phyloP scores from a whole-genome alignment of 352 stramenopile genomes.

The Elongisporangium senticosum region DNA sequence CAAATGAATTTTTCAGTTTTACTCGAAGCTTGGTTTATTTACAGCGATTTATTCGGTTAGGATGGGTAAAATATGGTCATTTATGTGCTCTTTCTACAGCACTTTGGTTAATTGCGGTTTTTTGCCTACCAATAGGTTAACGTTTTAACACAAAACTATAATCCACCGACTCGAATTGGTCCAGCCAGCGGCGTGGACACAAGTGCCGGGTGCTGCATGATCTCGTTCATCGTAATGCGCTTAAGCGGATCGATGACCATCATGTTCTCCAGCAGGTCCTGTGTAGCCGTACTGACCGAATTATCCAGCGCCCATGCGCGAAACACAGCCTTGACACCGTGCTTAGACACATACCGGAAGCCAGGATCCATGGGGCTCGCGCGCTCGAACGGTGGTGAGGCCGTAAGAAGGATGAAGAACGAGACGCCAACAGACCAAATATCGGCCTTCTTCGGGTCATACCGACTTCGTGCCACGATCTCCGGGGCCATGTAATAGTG shows the following conservation, averaged over 20 bases:
- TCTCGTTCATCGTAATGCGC: constrained; percentile 57
- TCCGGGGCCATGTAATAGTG: constrained; percentile 98
- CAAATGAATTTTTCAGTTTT: background rate
- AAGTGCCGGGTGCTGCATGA: constrained; percentile 60
- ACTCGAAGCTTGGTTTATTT: background rate
- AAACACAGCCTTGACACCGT: constrained; percentile 71
- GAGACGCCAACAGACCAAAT: constrained; percentile 91
- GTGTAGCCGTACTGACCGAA: constrained; percentile 37
- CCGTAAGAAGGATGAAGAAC: constrained; percentile 93
- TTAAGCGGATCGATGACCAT: constrained; percentile 47
- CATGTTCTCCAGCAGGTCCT: constrained; percentile 76
- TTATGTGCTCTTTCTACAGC: no score
- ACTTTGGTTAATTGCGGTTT: background rate
- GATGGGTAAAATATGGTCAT: no score
- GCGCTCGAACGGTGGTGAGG: constrained; percentile 89
- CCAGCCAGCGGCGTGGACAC: background rate
- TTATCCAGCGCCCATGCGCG: constrained; percentile 45
- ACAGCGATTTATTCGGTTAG: no score
- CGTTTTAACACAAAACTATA: background rate
- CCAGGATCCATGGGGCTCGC: constrained; percentile 78
- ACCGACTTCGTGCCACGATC: constrained; percentile 70
- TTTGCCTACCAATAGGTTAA: background rate
- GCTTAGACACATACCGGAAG: constrained; percentile 82
- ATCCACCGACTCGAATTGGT: no score
- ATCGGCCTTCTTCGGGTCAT: constrained; percentile 92